Evolutionary conservation across 2,329 filamentous ascomycete species (phyloP).

Genomic region (Sclerotinia subarctica): DNA sequence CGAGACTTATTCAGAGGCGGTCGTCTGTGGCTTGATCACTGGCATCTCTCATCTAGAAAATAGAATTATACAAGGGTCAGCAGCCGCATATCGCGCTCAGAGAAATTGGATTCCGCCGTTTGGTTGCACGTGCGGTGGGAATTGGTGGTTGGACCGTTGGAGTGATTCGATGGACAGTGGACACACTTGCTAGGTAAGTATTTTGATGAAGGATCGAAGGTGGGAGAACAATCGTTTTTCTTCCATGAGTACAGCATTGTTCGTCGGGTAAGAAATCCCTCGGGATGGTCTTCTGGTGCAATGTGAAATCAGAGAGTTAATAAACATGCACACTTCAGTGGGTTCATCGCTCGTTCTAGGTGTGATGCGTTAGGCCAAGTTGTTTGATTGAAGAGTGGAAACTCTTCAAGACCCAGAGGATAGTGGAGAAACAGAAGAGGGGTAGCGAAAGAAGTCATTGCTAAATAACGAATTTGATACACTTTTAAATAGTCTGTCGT

Average conservation of each 20-base stretch:
- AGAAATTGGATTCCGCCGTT: constrained; percentile 2
- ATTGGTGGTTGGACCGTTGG: constrained; percentile 10
- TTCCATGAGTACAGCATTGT: neutral
- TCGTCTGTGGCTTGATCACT: constrained; percentile 6
- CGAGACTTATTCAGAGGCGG: constrained; percentile 5
- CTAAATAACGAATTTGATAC: constrained; percentile 9
- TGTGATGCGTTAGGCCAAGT: neutral
- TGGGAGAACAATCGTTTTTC: neutral
- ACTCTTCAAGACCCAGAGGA: neutral
- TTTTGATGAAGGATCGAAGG: constrained; percentile 8
- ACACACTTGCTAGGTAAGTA: neutral
- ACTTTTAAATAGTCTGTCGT: neutral
- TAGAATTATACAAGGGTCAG: neutral
- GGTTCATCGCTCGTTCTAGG: neutral
- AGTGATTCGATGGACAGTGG: constrained; percentile 2
- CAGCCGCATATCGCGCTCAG: constrained; percentile 7
- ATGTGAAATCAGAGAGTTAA: constrained; percentile 4
- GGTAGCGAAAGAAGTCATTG: constrained; percentile 4
- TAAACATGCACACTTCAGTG: neutral
- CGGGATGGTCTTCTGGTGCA: neutral
- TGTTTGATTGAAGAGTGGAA: constrained; percentile 4
- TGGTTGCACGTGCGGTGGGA: constrained; percentile 6
- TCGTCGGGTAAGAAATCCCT: too few relatives aligned
- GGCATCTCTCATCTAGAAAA: neutral
- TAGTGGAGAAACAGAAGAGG: constrained; percentile 1